phyloP scores from a whole-genome alignment of 192 early-diverging fungal species.

The Gamsiella multidivaricata region DNA sequence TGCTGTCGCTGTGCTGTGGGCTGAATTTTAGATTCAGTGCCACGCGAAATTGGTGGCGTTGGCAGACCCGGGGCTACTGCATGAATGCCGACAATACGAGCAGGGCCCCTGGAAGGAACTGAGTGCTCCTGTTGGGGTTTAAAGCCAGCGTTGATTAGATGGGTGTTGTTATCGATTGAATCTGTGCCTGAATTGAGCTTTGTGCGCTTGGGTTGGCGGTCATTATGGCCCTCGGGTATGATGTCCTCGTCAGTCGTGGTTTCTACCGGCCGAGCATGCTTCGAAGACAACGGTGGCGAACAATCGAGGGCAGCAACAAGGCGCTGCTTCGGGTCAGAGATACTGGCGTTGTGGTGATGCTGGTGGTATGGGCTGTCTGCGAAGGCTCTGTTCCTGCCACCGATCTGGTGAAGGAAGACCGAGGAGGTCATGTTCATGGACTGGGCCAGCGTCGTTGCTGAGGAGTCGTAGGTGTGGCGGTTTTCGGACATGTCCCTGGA shows the following conservation, averaged over 20 bases:
- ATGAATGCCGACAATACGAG: not conserved
- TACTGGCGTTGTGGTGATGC: not conserved
- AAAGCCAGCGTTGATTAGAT: not conserved
- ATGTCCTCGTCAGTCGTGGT: not conserved
- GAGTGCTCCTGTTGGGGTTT: not conserved
- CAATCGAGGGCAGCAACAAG: not conserved
- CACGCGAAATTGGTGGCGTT: slow-evolving; percentile 10
- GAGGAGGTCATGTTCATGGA: slow-evolving; percentile 9
- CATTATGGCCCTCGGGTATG: not conserved
- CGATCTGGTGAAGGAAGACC: slow-evolving; percentile 20
- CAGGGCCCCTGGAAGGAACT: not conserved
- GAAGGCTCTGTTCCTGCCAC: not conserved
- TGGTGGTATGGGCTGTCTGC: slow-evolving; percentile 7
- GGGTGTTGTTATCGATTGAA: not conserved
- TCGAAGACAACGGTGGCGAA: not conserved
- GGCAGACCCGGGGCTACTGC: not conserved
- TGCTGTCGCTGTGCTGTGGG: not conserved
- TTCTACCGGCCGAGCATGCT: slow-evolving; percentile 16
- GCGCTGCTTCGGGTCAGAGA: not conserved
- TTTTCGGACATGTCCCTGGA: slow-evolving; percentile 13
- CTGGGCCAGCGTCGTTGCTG: slow-evolving; percentile 5
- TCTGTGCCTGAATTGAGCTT: not conserved
- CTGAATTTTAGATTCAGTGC: not conserved
- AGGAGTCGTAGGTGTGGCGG: slow-evolving; percentile 19
- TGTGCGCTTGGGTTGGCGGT: slow-evolving; percentile 11